Percentiles rank a stretch among this genome's conserved stretches.
phyloP scores from a whole-genome alignment of 768 basidiomycete species.

The Panaeolus papilionaceus region DNA sequence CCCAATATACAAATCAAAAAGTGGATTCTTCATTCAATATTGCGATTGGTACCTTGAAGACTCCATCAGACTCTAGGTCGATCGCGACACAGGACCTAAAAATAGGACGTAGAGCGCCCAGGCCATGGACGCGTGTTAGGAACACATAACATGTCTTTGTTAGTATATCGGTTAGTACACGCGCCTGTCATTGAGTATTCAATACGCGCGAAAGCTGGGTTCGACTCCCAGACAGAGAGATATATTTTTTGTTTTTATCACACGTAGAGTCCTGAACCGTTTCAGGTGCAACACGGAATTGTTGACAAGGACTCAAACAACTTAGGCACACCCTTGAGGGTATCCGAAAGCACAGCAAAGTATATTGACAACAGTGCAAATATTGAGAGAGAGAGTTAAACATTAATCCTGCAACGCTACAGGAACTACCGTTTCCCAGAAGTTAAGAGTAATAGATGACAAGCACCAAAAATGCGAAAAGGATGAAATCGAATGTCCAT shows the following conservation, averaged over 20 bases:
- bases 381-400: too few relatives aligned
- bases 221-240: constrained; percentile 9
- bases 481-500: neutral
- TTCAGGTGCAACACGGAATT: too few relatives aligned
- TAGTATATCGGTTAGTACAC: constrained; percentile 12
- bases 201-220: constrained; percentile 7
- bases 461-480: neutral
- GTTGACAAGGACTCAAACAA: too few relatives aligned
- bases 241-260: neutral
- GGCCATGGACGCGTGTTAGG: neutral
- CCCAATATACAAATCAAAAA: neutral
- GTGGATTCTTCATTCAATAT: neutral
- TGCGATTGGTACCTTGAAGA: too few relatives aligned
- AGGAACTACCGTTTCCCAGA: neutral
- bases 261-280: too few relatives aligned
- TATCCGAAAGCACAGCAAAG: neutral
- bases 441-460: neutral
- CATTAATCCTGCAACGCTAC: neutral
- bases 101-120: too few relatives aligned
- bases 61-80: too few relatives aligned
- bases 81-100: too few relatives aligned
- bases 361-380: neutral
- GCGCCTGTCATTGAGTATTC: neutral
- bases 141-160: neutral
- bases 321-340: neutral